Percentiles rank a stretch among this genome's conserved stretches.
phyloP scores from a whole-genome alignment of 2,329 filamentous ascomycete genomes.

The Lasiodiplodia theobromae region DNA sequence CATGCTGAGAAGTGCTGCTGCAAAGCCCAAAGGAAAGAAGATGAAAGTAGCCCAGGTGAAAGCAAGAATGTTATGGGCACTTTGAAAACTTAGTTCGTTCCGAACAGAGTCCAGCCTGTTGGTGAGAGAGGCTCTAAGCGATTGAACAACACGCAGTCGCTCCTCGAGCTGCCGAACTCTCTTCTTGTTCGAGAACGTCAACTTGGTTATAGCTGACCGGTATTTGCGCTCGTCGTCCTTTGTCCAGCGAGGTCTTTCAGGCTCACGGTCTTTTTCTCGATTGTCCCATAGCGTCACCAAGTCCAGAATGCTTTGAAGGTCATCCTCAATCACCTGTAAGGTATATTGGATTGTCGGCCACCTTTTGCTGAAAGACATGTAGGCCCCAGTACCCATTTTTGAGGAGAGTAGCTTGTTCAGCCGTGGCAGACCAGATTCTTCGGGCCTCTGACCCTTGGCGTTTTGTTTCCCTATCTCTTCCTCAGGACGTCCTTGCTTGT shows the following conservation, averaged over 20 bases:
- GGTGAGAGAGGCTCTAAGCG: constrained; percentile 32
- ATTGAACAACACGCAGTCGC: constrained; percentile 19
- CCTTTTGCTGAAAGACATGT: constrained; percentile 23
- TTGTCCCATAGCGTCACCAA: constrained; percentile 37
- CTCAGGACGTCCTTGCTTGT: too few species aligned
- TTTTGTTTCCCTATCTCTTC: too few species aligned
- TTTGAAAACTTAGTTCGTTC: constrained; percentile 33
- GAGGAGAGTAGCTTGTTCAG: too few species aligned
- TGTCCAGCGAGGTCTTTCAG: constrained; percentile 43
- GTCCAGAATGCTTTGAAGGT: constrained; percentile 33
- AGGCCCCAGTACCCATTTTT: constrained; percentile 21
- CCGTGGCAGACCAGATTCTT: too few species aligned
- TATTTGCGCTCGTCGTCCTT: constrained; percentile 44
- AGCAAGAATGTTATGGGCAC: constrained; percentile 40
- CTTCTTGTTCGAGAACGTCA: constrained; percentile 29
- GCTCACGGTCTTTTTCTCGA: constrained; percentile 38
- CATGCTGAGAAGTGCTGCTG: constrained; percentile 45
- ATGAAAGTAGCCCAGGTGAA: constrained; percentile 48
- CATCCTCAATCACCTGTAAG: constrained; percentile 35
- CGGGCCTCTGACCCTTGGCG: too few species aligned
- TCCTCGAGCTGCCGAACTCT: not conserved
- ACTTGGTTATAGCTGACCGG: constrained; percentile 34
- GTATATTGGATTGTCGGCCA: constrained; percentile 34
- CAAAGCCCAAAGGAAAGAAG: constrained; percentile 45
- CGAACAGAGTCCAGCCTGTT: constrained; percentile 33